These are phyloP conservation scores for Lophiostoma macrostomum DNA, from an alignment of 495 filamentous ascomycete species.

Conservation along the genomic window DNA sequence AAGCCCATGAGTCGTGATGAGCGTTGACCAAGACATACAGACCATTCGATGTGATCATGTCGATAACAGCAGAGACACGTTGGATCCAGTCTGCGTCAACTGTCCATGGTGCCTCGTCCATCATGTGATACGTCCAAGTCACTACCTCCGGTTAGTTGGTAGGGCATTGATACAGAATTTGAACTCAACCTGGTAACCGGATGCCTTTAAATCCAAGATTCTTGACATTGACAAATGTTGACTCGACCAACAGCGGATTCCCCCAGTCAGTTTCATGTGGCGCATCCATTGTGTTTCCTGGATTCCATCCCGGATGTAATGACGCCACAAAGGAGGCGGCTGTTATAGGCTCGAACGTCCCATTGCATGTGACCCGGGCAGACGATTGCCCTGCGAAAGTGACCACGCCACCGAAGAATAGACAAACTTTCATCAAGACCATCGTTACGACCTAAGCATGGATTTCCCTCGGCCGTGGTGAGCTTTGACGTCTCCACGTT, in stretches of 20 bases:
- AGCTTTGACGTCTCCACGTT: no score
- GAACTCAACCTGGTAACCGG: slow-evolving; percentile 46
- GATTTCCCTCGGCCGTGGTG: no score
- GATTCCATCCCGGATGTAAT: slow-evolving; percentile 46
- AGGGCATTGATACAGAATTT: background rate
- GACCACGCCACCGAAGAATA: no score
- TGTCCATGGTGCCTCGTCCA: slow-evolving; percentile 49
- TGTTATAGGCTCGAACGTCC: slow-evolving; percentile 40
- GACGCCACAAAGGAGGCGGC: slow-evolving; percentile 39
- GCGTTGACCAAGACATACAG: slow-evolving; percentile 56
- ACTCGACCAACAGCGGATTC: slow-evolving; percentile 48
- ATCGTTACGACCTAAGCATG: no score
- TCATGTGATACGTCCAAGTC: slow-evolving; percentile 57
- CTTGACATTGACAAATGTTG: slow-evolving; percentile 52
- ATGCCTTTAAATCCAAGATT: slow-evolving; percentile 56
- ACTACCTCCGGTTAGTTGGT: slow-evolving; percentile 38
- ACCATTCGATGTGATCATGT: slow-evolving; percentile 50
- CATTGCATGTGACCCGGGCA: slow-evolving; percentile 31
- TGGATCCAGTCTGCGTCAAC: slow-evolving; percentile 54
- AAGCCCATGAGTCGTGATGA: slow-evolving; percentile 60
- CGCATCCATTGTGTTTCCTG: slow-evolving; percentile 56
- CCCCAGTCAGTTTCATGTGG: slow-evolving; percentile 59
- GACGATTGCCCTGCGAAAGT: no score
- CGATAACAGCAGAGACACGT: slow-evolving; percentile 56
- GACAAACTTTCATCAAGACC: no score